A percentile compares a stretch with the other conserved stretches of the same genome.
Evolutionary conservation across 2,329 filamentous ascomycete genomes (phyloP).

Genomic region (Thelonectria blattea): DNA sequence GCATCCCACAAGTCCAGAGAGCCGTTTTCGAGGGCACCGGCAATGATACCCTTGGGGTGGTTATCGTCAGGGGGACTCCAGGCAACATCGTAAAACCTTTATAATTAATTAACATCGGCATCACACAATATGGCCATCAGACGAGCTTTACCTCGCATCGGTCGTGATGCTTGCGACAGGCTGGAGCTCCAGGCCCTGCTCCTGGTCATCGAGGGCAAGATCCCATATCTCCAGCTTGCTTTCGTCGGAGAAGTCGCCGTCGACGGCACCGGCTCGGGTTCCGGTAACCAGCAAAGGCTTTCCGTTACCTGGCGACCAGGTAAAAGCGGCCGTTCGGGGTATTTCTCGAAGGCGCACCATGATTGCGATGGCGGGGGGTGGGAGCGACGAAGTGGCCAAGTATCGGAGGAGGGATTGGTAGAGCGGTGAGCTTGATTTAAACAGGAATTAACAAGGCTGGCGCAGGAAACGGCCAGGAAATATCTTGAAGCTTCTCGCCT

Average conservation of each 20-base stretch:
- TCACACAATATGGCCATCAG: constrained; percentile 16
- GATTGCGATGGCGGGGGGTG: constrained; percentile 45
- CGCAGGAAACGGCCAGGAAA: constrained; percentile 27
- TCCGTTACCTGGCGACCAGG: constrained; percentile 85
- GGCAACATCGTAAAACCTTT: constrained; percentile 94
- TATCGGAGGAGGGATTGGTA: constrained; percentile 29
- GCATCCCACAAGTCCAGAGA: constrained; percentile 94
- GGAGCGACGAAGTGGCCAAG: constrained; percentile 35
- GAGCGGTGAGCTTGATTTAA: constrained; percentile 24
- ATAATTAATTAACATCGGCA: constrained; percentile 24
- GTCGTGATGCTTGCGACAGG: constrained; percentile 83
- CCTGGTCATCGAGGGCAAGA: constrained; percentile 77
- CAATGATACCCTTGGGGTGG: constrained; percentile 85
- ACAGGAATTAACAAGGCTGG: constrained; percentile 29
- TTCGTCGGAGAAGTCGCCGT: constrained; percentile 97
- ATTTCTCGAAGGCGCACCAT: constrained; percentile 99
- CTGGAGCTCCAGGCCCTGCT: constrained; percentile 81
- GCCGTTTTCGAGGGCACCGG: constrained; percentile 93
- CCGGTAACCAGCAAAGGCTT: constrained; percentile 89
- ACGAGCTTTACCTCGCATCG: constrained; percentile 76
- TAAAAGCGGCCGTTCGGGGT: constrained; percentile 93
- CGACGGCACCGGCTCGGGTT: constrained; percentile 92
- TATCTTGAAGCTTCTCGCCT: constrained; percentile 35
- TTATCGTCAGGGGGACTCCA: constrained; percentile 86
- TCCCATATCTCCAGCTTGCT: constrained; percentile 98